phyloP scores from a whole-genome alignment of 345 rosid genomes.

The Arabis alpina region DNA sequence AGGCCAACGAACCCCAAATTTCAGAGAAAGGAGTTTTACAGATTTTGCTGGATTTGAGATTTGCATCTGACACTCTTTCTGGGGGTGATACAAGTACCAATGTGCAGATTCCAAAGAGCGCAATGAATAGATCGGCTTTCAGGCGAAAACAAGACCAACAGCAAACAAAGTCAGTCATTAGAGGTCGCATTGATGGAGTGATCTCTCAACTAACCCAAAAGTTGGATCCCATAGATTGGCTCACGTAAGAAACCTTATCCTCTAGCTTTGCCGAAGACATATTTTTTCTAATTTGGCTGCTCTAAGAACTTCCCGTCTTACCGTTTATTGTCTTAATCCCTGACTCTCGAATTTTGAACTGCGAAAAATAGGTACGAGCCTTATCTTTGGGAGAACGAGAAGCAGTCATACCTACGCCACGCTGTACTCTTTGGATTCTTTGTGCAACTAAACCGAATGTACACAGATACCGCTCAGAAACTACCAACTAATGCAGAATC shows the following conservation, averaged over 20 bases:
- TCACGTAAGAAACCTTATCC: slow-evolving; percentile 65
- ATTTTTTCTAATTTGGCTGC: slow-evolving; percentile 14
- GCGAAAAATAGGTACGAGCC: slow-evolving; percentile 75
- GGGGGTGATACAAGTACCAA: slow-evolving; percentile 62
- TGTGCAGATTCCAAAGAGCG: slow-evolving; percentile 56
- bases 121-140: slow-evolving; percentile 58
- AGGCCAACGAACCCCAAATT: slow-evolving; percentile 62
- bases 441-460: slow-evolving; percentile 94
- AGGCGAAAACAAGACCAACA: slow-evolving; percentile 72
- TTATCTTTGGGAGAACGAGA: slow-evolving; percentile 93
- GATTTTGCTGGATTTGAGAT: slow-evolving; percentile 83
- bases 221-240: slow-evolving; percentile 99
- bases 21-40: slow-evolving; percentile 97
- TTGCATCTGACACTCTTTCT: slow-evolving; percentile 81
- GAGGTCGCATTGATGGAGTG: slow-evolving; percentile 65
- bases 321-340: slow-evolving; percentile 16
- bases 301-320: slow-evolving; percentile 5
- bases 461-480: slow-evolving; percentile 84
- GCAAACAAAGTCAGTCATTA: slow-evolving; percentile 52
- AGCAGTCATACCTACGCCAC: slow-evolving; percentile 83
- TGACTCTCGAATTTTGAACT: slow-evolving; percentile 27
- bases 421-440: slow-evolving; percentile 99
- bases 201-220: slow-evolving; percentile 64
- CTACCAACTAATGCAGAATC: slow-evolving; percentile 89
- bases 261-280: slow-evolving; percentile 1